phyloP scores from a whole-genome alignment of 2,329 filamentous ascomycete species.

The Colletotrichum liaoningense region DNA sequence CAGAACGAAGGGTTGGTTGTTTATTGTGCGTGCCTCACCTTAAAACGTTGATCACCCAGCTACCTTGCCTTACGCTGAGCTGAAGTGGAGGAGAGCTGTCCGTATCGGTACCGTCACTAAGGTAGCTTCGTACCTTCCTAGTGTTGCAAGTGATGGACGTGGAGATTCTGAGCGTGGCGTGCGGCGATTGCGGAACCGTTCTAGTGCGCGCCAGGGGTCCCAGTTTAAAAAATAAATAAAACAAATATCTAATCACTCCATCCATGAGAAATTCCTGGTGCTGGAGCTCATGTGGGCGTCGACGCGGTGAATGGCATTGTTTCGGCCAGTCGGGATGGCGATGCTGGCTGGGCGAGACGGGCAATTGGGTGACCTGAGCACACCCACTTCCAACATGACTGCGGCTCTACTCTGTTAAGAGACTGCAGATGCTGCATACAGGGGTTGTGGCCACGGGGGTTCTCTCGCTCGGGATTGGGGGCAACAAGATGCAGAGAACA shows the following conservation, averaged over 20 bases:
- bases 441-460: not conserved
- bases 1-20: not conserved
- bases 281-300: conserved; percentile 24
- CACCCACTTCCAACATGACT: conserved; percentile 5
- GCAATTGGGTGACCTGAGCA: conserved; percentile 19
- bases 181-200: conserved; percentile 23
- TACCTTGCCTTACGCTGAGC: not conserved
- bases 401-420: not conserved
- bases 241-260: not conserved
- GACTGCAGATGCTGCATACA: conserved; percentile 12
- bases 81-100: conserved; percentile 6
- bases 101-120: conserved; percentile 13
- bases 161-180: conserved; percentile 26
- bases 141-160: conserved; percentile 26
- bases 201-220: conserved; percentile 8
- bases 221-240: not conserved
- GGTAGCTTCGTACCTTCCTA: conserved; percentile 6
- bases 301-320: conserved; percentile 30
- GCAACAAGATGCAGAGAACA: not conserved
- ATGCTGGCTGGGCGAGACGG: conserved; percentile 17
- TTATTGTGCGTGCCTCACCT: not conserved
- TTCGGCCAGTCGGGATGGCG: conserved; percentile 29
- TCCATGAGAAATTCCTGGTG: not conserved
- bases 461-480: conserved; percentile 12
- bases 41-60: not conserved